Percentiles rank a stretch among this genome's conserved stretches.
Conservation (phyloP, 768 basidiomycete species). For the Pisolithus sp. region DNA sequence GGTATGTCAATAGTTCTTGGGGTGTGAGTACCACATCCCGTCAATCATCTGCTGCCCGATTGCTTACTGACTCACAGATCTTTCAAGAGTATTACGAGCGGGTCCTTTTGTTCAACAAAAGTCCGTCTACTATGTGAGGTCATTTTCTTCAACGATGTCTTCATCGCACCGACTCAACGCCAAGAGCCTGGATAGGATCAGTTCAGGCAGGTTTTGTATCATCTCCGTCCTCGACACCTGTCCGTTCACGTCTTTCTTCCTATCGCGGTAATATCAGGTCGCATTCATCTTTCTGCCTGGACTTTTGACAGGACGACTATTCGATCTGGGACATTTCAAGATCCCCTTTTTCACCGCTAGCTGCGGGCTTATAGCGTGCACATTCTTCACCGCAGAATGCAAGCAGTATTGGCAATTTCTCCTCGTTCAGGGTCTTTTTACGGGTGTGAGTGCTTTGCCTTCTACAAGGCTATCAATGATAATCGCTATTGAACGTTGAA, state of each 20-base stretch:
- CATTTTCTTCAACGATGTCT: background rate
- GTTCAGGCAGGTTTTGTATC: constrained; percentile 42
- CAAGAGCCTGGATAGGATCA: constrained; percentile 77
- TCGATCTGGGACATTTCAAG: constrained; percentile 66
- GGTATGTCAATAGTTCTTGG: constrained; percentile 63
- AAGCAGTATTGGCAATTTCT: constrained; percentile 73
- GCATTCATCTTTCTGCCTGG: constrained; percentile 58
- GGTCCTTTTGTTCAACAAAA: constrained; percentile 39
- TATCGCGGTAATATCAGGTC: constrained; percentile 36
- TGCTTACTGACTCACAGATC: constrained; percentile 32
- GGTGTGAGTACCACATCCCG: constrained; percentile 42
- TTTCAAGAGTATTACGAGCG: constrained; percentile 71
- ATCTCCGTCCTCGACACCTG: background rate
- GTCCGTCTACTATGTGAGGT: constrained; percentile 60
- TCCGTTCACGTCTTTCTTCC: background rate
- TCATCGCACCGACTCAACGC: background rate
- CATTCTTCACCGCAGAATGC: constrained; percentile 67
- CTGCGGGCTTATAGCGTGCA: constrained; percentile 44
- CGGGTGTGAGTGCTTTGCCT: constrained; percentile 43
- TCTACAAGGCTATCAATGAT: background rate
- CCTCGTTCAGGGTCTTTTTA: constrained; percentile 62
- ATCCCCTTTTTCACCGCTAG: constrained; percentile 44
- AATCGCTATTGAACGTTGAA: background rate
- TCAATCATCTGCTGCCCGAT: background rate
- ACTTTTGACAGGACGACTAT: constrained; percentile 58